These are phyloP conservation scores for Trametes coccinea DNA, from an alignment of 768 basidiomycete genomes.

Conservation along the genomic window DNA sequence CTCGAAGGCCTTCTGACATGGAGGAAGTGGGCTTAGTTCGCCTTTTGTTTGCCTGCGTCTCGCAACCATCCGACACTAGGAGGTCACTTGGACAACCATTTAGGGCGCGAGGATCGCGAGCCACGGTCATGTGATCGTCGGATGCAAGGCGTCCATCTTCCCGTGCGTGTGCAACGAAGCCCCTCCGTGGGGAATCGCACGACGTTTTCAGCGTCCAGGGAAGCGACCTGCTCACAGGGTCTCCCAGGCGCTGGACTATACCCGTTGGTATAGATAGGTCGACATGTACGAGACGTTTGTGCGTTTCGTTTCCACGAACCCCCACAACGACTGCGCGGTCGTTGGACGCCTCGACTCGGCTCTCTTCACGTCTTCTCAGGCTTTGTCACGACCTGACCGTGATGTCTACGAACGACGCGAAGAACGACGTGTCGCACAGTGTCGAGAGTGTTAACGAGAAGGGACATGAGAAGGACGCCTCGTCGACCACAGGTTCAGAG, in stretches of 20 bases:
- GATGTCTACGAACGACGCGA: constrained; percentile 5
- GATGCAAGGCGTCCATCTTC: neutral
- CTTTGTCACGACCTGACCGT: constrained; percentile 1
- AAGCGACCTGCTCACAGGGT: constrained; percentile 1
- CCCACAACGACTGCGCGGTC: neutral
- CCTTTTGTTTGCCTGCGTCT: neutral
- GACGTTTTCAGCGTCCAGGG: neutral
- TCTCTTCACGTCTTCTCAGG: neutral
- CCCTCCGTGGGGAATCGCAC: neutral
- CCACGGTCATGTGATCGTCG: constrained; percentile 12
- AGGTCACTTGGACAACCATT: constrained; percentile 5
- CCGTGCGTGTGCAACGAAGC: constrained; percentile 1
- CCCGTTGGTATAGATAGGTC: constrained; percentile 9
- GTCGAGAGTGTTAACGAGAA: constrained; percentile 13
- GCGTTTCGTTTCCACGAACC: neutral
- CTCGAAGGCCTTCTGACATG: neutral
- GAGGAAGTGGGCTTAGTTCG: neutral
- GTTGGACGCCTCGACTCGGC: neutral
- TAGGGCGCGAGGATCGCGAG: neutral
- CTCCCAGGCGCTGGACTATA: neutral
- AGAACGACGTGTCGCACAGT: constrained; percentile 8
- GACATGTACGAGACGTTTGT: neutral
- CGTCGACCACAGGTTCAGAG: constrained; percentile 7
- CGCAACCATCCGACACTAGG: neutral
- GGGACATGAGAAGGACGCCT: neutral